Base-by-base conservation (phyloP, 2,329 filamentous ascomycete genomes). In the Aureobasidium leucospermi region DNA sequence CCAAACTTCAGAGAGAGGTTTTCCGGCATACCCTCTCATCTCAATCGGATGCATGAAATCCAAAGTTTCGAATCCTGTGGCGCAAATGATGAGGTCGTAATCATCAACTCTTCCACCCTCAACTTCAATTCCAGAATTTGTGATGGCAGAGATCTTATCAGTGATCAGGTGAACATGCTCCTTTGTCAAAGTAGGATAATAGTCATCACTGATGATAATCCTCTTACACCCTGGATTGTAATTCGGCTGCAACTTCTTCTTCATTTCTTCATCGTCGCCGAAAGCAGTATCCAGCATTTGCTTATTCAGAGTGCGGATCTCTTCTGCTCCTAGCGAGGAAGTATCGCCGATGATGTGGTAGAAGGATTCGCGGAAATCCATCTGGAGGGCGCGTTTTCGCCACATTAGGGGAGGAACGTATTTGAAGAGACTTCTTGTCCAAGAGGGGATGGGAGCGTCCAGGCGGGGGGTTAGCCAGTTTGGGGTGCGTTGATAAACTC, bases 11-110 rank as follows among this genome's bases (percentile, higher is more conserved):
- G 70, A 66, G 19, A 85, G 69, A 0, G 74, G 57, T 5, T 73
- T 72, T 1, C 76, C 76, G 15, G 74, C 66, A 0, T 67, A 65
- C 6, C 82, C 82, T 9, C 70, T 74, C 16, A 85, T 72, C 28
- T 78, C 70, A 63, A 85, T 82, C 0, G 81, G 81, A 63, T 80
- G 75, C 74, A 85, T 76, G 69, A 85, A 85, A 47, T 85, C 78
- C 0, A 80, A 76, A 0, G 82, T 80, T 28, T 77, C 74, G 72
- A 85, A 85, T 0, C 83, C 83, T 0, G 82, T 85, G 0, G 83
- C 83, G 7, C 81, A 75, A 28, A 85, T 71, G 13, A 85, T 75
- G 16, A 84, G 68, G 65, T 85, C 82, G 65, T 79, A 80, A 19
- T 79, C 41, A 34, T 65, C 43, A 32, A 63, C 62, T 15, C 64